Base-by-base conservation (phyloP, 1,284 basidiomycete genomes). In the Cutaneotrichosporon arboriforme region DNA sequence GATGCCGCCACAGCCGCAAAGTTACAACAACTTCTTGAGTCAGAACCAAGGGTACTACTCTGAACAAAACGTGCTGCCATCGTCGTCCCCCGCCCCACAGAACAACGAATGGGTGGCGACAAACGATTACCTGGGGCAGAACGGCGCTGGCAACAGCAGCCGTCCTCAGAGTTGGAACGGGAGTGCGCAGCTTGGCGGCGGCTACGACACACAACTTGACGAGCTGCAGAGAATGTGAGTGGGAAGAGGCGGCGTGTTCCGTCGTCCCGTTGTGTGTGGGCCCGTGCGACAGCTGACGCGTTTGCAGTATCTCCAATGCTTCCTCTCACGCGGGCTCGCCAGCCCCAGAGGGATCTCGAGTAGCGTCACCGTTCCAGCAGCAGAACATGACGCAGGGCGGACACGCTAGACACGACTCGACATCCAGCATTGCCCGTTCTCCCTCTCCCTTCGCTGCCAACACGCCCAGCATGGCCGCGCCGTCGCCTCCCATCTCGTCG, bases 201-300 rank as follows among this genome's bases (percentile, higher is more conserved):
- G 54, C 45, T 59, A 46, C 20, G 61, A 66, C 14, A 63, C 63
- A 10, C 55, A 63, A 39, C 51, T 64, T 12, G 57, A 65, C 40
- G 69, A 69, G 48, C 45, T 72, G 23, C 65, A 70, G 49, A 49
- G 66, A 51, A 68, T 70, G 70, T 72, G 57, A 66, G 68, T 70
- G 35, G 26, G 31, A 15, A 34, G 26, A 8, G 8, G 18, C 23
- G 26, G 26, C 10, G 26, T 31, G 5, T 31, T n/a, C n/a, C n/a
- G n/a, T n/a, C n/a, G n/a, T n/a, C n/a, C n/a, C n/a, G 26, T 31
- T 31, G 26, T 5, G 10, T 31, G 26, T 31, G 26, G 26, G 23
- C 21, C 12, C 54, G 41, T 18, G 31, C 21, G 12, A 14, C n/a
- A n/a, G n/a, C 14, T 36, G 8, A 37, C 17, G 12, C 31, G 22